Percentiles rank a stretch among this genome's conserved stretches.
These are phyloP conservation scores for Septoria petroselini DNA, from an alignment of 2,329 filamentous ascomycete genomes.

Conservation along the genomic window DNA sequence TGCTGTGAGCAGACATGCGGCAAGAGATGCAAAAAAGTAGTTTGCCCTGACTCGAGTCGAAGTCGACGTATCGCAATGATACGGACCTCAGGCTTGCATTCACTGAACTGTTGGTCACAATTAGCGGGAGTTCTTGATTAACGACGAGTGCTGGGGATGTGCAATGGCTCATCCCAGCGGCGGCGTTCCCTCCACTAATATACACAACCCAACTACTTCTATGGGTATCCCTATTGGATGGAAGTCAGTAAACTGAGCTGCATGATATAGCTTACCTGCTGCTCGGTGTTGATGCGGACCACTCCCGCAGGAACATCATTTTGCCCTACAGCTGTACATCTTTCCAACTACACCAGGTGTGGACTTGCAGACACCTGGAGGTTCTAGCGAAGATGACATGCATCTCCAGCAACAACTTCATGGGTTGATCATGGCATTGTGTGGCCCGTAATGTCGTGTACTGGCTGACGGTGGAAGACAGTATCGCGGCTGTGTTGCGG, in stretches of 20 bases:
- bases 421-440: not conserved
- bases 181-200: too few relatives aligned
- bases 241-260: not conserved
- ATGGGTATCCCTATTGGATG: not conserved
- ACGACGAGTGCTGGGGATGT: too few relatives aligned
- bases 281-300: too few relatives aligned
- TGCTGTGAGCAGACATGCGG: too few relatives aligned
- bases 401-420: slow-evolving; percentile 15
- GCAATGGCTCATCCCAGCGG: too few relatives aligned
- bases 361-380: slow-evolving; percentile 2
- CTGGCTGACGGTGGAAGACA: not conserved
- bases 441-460: not conserved
- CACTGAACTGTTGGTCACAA: too few relatives aligned
- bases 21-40: too few relatives aligned
- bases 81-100: too few relatives aligned
- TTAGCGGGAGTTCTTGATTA: too few relatives aligned
- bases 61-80: too few relatives aligned
- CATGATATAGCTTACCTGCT: not conserved
- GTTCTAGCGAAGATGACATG: slow-evolving; percentile 7
- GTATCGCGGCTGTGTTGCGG: not conserved
- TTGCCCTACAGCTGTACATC: slow-evolving; percentile 11
- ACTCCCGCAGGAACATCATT: not conserved
- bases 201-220: too few relatives aligned
- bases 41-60: too few relatives aligned
- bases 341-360: slow-evolving; percentile 5